Evolutionary conservation across 108 stramenopile species (phyloP).

Genomic region (Thalassiosira profunda): DNA sequence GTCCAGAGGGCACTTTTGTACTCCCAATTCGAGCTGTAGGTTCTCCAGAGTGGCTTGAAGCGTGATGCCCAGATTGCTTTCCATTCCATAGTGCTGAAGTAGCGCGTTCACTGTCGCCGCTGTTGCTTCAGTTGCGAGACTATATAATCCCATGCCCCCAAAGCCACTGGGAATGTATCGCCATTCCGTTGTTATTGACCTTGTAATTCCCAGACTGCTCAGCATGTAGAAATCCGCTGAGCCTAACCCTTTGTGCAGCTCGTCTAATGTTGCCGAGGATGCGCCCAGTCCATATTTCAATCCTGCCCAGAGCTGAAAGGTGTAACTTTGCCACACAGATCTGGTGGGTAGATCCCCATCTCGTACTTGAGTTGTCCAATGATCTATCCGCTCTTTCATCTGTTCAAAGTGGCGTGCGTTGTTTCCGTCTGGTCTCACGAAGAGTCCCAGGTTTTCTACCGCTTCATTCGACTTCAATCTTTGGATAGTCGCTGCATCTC

Average conservation of each 20-base stretch:
- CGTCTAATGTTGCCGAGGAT: background rate
- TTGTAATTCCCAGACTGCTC: background rate
- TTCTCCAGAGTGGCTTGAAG: slow-evolving; percentile 5
- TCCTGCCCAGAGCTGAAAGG: slow-evolving; percentile 19
- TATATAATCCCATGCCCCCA: slow-evolving; percentile 3
- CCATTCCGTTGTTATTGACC: slow-evolving; percentile 1
- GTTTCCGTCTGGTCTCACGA: background rate
- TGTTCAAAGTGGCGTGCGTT: background rate
- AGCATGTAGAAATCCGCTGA: slow-evolving; percentile 5
- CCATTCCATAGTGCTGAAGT: slow-evolving; percentile 10
- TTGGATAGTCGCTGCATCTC: background rate
- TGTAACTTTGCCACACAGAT: slow-evolving; percentile 18
- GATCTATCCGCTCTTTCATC: background rate
- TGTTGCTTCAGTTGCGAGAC: background rate
- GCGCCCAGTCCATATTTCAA: slow-evolving; percentile 18
- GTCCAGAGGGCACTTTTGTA: background rate
- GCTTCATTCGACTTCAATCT: background rate
- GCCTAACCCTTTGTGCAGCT: background rate
- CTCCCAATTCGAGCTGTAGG: slow-evolving; percentile 19
- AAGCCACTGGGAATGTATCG: slow-evolving; percentile 2
- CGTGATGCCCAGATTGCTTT: background rate
- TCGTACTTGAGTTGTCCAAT: background rate
- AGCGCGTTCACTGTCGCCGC: slow-evolving; percentile 6
- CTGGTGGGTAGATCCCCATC: slow-evolving; percentile 5
- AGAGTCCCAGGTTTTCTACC: slow-evolving; percentile 6